Conservation (phyloP, 139 green algal genomes). For the Protoeuglena noctilucae region DNA sequence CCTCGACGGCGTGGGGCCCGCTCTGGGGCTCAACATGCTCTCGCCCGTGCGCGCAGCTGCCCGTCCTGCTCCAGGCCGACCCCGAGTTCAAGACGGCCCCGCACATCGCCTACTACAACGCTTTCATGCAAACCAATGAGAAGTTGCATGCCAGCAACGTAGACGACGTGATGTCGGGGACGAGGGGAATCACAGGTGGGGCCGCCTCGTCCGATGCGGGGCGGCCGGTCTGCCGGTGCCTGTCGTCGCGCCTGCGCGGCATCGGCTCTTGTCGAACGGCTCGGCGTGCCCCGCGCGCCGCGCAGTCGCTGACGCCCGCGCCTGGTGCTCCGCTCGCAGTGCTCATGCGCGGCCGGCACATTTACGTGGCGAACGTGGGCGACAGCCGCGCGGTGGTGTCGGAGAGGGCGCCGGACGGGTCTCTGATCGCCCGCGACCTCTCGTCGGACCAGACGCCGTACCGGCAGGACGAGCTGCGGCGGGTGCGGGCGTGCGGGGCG, state of each 20-base stretch:
- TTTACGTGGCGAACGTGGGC: conserved; percentile 80
- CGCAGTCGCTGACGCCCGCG: too few relatives aligned
- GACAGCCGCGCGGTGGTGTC: conserved; percentile 73
- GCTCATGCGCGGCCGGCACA: conserved; percentile 37
- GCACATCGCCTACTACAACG: conserved; percentile 25
- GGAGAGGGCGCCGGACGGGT: conserved; percentile 28
- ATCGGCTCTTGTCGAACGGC: too few relatives aligned
- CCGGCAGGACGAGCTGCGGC: conserved; percentile 68
- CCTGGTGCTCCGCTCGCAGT: too few relatives aligned
- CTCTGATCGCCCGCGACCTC: conserved; percentile 34
- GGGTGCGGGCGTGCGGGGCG: conserved; percentile 64
- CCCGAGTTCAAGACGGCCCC: conserved; percentile 18
- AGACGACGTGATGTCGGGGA: conserved; percentile 63
- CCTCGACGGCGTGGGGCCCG: neutral
- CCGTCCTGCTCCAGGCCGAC: conserved; percentile 11
- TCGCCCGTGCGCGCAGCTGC: conserved; percentile 16
- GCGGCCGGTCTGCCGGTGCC: too few relatives aligned
- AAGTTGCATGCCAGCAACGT: conserved; percentile 47
- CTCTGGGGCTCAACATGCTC: neutral
- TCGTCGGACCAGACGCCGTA: conserved; percentile 76
- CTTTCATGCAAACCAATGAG: conserved; percentile 54
- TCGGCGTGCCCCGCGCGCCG: too few relatives aligned
- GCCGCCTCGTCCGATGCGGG: too few relatives aligned
- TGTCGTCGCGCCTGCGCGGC: too few relatives aligned
- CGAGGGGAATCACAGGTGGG: conserved; percentile 78